Percentiles rank a stretch among this genome's conserved stretches.
Evolutionary conservation across 2,329 filamentous ascomycete genomes (phyloP).

Genomic region (Aspergillus sp.): DNA sequence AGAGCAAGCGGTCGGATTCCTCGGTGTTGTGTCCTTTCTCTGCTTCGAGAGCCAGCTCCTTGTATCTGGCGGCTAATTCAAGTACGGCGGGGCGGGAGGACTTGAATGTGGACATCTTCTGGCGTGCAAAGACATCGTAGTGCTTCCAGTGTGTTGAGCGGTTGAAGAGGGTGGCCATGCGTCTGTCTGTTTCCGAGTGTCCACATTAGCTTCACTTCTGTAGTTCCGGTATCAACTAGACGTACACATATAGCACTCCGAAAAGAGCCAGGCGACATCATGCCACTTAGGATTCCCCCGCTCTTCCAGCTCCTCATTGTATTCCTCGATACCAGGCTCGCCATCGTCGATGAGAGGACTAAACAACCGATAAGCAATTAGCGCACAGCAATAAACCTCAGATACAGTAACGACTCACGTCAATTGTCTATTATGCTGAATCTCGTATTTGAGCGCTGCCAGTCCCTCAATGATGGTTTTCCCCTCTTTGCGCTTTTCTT

Average conservation of each 20-base stretch:
- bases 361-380: conserved; percentile 13
- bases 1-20: conserved; percentile 76
- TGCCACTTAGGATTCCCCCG: conserved; percentile 80
- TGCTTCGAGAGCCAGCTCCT: conserved; percentile 71
- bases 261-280: conserved; percentile 82
- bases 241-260: conserved; percentile 86
- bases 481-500: conserved; percentile 72
- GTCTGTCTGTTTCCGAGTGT: conserved; percentile 56
- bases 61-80: conserved; percentile 79
- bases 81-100: conserved; percentile 86
- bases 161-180: conserved; percentile 78
- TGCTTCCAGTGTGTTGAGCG: conserved; percentile 80
- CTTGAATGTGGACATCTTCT: conserved; percentile 90
- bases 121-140: conserved; percentile 87
- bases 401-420: conserved; percentile 54
- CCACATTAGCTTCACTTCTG: conserved; percentile 20
- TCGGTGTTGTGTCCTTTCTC: conserved; percentile 61
- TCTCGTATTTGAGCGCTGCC: conserved; percentile 86
- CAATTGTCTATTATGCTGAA: conserved; percentile 83
- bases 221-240: neutral
- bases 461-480: conserved; percentile 83
- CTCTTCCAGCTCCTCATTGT: conserved; percentile 82
- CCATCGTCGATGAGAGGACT: conserved; percentile 80
- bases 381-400: neutral
- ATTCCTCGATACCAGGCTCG: conserved; percentile 72